phyloP scores from a whole-genome alignment of 148 eudicot species.

The Bassia scoparia region DNA sequence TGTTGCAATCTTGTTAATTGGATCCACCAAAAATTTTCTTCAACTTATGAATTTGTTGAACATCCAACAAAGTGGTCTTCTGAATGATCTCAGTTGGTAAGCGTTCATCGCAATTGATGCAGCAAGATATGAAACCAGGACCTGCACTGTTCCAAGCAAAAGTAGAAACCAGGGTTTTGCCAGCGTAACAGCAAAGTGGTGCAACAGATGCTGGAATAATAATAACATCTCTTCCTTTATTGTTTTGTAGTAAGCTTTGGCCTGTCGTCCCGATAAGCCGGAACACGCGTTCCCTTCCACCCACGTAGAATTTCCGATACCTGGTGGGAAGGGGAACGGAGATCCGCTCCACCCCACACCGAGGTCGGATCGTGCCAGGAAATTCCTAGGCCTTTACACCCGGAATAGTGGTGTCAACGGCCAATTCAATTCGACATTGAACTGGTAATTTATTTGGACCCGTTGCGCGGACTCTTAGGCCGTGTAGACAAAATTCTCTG shows the following conservation, averaged over 20 bases:
- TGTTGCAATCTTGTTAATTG: neutral
- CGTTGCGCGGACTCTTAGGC: neutral
- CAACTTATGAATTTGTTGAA: neutral
- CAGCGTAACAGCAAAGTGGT: neutral
- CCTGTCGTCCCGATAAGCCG: neutral
- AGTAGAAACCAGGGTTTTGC: neutral
- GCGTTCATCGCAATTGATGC: neutral
- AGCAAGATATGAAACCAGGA: neutral
- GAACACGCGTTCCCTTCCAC: slow-evolving; percentile 6
- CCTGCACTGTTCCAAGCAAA: neutral
- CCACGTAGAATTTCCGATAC: neutral
- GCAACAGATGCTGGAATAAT: neutral
- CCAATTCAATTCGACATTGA: neutral
- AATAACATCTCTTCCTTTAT: neutral
- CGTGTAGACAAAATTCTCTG: too few relatives aligned
- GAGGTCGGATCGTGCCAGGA: neutral
- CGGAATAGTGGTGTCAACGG: neutral
- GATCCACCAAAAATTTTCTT: neutral
- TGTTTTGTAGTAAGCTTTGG: neutral
- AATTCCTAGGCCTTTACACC: slow-evolving; percentile 1
- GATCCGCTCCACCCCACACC: neutral
- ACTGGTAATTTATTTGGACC: neutral
- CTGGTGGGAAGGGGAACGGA: neutral
- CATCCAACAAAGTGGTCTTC: slow-evolving; percentile 7
- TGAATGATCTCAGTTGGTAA: neutral